Evolutionary conservation across 257 asterid genomes (phyloP), one percentile per base, ranked within the genome.

Genomic region (Solanum appendiculatum): DNA sequence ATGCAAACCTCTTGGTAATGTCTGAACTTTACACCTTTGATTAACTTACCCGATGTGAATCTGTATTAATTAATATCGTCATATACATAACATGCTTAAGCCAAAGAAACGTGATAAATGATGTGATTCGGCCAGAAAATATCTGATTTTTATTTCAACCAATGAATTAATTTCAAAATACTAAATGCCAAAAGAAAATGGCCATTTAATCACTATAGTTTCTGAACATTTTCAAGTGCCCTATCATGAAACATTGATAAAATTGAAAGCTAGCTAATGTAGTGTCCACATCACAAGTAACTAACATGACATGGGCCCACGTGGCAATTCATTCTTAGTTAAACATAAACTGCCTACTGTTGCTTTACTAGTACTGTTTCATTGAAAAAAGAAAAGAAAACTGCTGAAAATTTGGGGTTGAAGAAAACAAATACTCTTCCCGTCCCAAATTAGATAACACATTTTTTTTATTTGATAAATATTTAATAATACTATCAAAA

Each of bases 371-470:
- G 56, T 60, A 83, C 75, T 48, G 21, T 46, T 34, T 6, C 31
- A 36, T 8, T 10, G 51, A 68, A 25, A 18, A 54, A 33, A 29
- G 3, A 27, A 13, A 75, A 15, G 3, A 0, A 6, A 86, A 15
- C 77, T 64, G 18, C 90, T 84, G 78, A 87, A 84, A 85, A 80
- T 83, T 39, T 69, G 86, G 84, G 37, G 27, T 81, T 3, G 21
- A 48, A 18, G 29, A 11, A 29, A 27, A 29, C 29, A 34, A 36
- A 6, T 29, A 66, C 1, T 63, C 16, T 10, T 7, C n/a, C 10
- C 5, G 0, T 63, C 13, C 1, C 33, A 11, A n/a, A 12, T 64
- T 27, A 25, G 1, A 5, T 0, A 0, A n/a, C 34, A 10, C 3
- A 64, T 25, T 25, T 60, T 64, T 12, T 5, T 25, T 56, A 63